phyloP scores from a whole-genome alignment of 495 filamentous ascomycete species.

The Xylaria longipes region DNA sequence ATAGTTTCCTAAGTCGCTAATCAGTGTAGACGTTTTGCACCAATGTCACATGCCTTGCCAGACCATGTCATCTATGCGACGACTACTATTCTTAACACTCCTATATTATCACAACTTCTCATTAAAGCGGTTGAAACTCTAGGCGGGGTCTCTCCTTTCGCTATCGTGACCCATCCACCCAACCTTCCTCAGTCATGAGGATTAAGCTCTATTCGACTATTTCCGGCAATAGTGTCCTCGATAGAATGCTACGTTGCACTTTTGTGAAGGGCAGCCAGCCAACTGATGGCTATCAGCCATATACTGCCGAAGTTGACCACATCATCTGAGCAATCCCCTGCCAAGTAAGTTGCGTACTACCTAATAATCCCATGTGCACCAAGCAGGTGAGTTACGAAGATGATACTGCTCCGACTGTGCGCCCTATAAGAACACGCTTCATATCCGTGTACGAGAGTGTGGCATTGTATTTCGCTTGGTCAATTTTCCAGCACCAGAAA shows the following conservation, averaged over 20 bases:
- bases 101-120: neutral
- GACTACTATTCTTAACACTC: neutral
- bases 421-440: conserved; percentile 3
- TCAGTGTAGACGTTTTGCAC: conserved; percentile 14
- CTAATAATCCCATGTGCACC: neutral
- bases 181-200: conserved; percentile 9
- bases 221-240: neutral
- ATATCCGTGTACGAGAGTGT: neutral
- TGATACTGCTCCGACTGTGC: too few relatives aligned
- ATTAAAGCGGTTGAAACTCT: neutral
- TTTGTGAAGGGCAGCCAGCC: neutral
- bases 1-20: conserved; percentile 3
- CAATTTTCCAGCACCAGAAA: neutral
- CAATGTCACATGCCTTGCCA: conserved; percentile 21
- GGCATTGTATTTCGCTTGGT: neutral
- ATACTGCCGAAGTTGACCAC: neutral
- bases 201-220: neutral
- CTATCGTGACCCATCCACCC: conserved; percentile 2
- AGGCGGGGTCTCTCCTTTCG: neutral
- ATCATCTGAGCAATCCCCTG: conserved; percentile 20
- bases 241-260: conserved; percentile 19
- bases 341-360: neutral
- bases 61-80: conserved; percentile 9
- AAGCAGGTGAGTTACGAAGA: neutral
- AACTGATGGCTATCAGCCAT: conserved; percentile 1